Conservation (phyloP, 2,329 filamentous ascomycete genomes). For the Aspergillus jensenii region DNA sequence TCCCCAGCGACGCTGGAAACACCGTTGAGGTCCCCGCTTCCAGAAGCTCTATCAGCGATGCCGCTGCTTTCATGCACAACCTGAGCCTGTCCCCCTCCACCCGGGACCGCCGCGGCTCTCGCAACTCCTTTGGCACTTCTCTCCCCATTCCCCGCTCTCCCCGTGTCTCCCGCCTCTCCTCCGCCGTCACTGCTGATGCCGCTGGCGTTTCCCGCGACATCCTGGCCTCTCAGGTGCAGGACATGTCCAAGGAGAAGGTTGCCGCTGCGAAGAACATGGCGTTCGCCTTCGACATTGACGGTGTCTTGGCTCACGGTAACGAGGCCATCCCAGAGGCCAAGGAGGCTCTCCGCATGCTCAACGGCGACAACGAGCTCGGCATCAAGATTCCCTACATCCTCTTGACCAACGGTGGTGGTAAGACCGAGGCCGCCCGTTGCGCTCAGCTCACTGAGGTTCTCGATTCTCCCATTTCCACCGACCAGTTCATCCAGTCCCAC, state of each 20-base stretch:
- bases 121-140: conserved; percentile 73
- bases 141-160: conserved; percentile 72
- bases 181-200: conserved; percentile 53
- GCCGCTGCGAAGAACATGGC: conserved; percentile 74
- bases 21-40: conserved; percentile 70
- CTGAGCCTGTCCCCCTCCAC: conserved; percentile 67
- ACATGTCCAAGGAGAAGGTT: conserved; percentile 65
- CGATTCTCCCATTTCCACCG: conserved; percentile 62
- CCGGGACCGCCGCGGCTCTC: conserved; percentile 66
- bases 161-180: conserved; percentile 66
- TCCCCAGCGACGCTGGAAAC: conserved; percentile 48
- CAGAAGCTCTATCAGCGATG: conserved; percentile 67
- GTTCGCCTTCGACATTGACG: conserved; percentile 70
- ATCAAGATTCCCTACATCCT: conserved; percentile 77
- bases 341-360: conserved; percentile 67
- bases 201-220: conserved; percentile 63
- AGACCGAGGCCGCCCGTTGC: conserved; percentile 65
- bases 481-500: conserved; percentile 77
- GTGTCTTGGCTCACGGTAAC: conserved; percentile 72
- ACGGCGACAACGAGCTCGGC: conserved; percentile 73
- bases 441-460: conserved; percentile 68
- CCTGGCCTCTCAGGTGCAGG: conserved; percentile 69
- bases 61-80: conserved; percentile 69
- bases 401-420: conserved; percentile 72
- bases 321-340: conserved; percentile 67